Evolutionary conservation across 495 filamentous ascomycete genomes (phyloP).

Genomic region (Penicillium fimorum): DNA sequence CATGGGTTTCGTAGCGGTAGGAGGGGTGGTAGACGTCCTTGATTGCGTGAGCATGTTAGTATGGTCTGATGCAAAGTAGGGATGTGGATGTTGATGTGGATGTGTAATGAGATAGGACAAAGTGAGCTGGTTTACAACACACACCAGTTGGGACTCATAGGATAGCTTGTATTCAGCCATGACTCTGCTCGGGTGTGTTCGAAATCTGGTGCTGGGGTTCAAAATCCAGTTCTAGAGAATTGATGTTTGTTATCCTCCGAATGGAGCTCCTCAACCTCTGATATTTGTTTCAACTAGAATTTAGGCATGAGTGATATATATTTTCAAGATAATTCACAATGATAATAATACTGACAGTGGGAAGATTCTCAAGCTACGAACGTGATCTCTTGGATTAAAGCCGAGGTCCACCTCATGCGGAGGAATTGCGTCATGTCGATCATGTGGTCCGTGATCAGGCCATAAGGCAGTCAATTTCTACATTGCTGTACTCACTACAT

Average conservation of each 20-base stretch:
- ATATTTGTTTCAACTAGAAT: background rate
- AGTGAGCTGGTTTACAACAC: background rate
- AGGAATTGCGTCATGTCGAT: slow-evolving; percentile 34
- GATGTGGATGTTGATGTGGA: background rate
- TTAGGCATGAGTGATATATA: background rate
- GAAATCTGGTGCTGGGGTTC: background rate
- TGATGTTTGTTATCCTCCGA: background rate
- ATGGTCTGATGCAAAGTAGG: background rate
- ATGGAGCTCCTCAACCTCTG: background rate
- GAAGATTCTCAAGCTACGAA: slow-evolving; percentile 13
- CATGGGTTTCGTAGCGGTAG: slow-evolving; percentile 42
- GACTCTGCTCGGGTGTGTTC: background rate
- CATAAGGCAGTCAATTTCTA: background rate
- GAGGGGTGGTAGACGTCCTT: slow-evolving; percentile 54
- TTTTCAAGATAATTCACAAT: background rate
- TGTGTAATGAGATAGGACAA: background rate
- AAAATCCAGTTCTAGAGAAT: background rate
- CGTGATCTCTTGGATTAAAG: slow-evolving; percentile 13
- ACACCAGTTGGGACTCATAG: slow-evolving; percentile 37
- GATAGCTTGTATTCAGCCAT: slow-evolving; percentile 37
- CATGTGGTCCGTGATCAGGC: slow-evolving; percentile 12
- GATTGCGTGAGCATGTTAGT: slow-evolving; percentile 7
- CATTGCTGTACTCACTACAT: too few relatives aligned
- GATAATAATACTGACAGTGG: background rate
- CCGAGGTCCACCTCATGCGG: slow-evolving; percentile 23